Conservation (phyloP, 306 rosid genomes). For the Quercus ilex region DNA sequence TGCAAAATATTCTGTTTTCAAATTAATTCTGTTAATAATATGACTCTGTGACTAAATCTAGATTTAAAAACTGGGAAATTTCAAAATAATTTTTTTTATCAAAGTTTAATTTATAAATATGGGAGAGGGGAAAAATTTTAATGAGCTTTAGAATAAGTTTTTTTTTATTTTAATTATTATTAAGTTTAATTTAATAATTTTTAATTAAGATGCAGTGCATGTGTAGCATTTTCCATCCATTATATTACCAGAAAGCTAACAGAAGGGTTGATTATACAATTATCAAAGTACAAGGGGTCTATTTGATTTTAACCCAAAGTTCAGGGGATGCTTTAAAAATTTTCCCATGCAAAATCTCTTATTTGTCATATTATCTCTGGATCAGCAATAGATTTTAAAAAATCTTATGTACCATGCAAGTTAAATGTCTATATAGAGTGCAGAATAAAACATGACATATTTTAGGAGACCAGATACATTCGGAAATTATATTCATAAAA, state of each 20-base stretch:
- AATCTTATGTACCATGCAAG: background rate
- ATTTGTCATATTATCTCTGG: background rate
- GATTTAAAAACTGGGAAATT: background rate
- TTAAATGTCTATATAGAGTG: background rate
- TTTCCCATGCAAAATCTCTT: background rate
- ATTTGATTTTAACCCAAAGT: background rate
- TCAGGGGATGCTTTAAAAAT: no score
- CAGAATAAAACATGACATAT: conserved; percentile 9
- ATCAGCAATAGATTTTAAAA: background rate
- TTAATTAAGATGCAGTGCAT: no score
- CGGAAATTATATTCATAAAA: background rate
- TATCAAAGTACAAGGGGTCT: no score
- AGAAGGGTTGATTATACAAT: no score
- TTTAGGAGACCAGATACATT: background rate
- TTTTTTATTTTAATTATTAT: no score
- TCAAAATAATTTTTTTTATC: no score
- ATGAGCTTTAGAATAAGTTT: no score
- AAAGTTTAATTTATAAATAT: no score
- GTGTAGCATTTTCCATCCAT: no score
- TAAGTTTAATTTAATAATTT: no score
- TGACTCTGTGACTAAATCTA: background rate
- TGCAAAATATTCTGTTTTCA: background rate
- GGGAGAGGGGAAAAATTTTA: no score
- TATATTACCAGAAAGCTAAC: no score
- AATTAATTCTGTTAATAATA: background rate